A percentile compares a stretch with the other conserved stretches of the same genome.
These are phyloP conservation scores for Aschersonia sp. DNA, from an alignment of 2,329 filamentous ascomycete genomes.

Conservation along the genomic window DNA sequence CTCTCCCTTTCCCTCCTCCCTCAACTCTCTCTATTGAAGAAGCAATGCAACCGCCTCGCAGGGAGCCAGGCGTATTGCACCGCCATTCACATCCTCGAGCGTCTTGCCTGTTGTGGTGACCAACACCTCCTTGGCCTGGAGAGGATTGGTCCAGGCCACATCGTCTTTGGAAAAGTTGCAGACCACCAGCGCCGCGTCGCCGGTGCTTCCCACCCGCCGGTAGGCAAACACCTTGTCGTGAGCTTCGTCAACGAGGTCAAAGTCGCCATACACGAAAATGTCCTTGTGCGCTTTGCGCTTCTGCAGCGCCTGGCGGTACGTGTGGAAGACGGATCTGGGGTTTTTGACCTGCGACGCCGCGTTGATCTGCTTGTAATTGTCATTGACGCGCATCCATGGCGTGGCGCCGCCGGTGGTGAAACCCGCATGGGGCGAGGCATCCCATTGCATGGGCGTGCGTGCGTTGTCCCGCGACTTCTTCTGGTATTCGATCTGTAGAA, in stretches of 20 bases:
- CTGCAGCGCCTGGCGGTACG: slow-evolving; percentile 44
- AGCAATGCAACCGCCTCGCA: slow-evolving; percentile 22
- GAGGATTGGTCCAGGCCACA: slow-evolving; percentile 15
- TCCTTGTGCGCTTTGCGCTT: slow-evolving; percentile 46
- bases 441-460: slow-evolving; percentile 60
- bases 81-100: slow-evolving; percentile 11
- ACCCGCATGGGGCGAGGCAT: slow-evolving; percentile 41
- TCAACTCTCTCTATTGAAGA: slow-evolving; percentile 4
- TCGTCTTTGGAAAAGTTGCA: slow-evolving; percentile 22
- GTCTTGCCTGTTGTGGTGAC: slow-evolving; percentile 17
- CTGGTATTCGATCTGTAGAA: slow-evolving; percentile 30
- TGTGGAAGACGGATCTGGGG: slow-evolving; percentile 37
- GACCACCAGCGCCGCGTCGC: slow-evolving; percentile 18
- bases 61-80: slow-evolving; percentile 16
- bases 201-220: slow-evolving; percentile 15
- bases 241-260: slow-evolving; percentile 20
- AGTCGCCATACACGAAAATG: slow-evolving; percentile 51
- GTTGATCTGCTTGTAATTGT: slow-evolving; percentile 48
- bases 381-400: slow-evolving; percentile 60
- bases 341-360: slow-evolving; percentile 36
- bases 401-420: slow-evolving; percentile 38
- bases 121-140: slow-evolving; percentile 17
- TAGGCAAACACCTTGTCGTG: slow-evolving; percentile 24
- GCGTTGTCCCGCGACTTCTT: slow-evolving; percentile 53
- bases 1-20: background rate